phyloP scores from a whole-genome alignment of 2,329 filamentous ascomycete species.

The Dryadomyces quercivorus region DNA sequence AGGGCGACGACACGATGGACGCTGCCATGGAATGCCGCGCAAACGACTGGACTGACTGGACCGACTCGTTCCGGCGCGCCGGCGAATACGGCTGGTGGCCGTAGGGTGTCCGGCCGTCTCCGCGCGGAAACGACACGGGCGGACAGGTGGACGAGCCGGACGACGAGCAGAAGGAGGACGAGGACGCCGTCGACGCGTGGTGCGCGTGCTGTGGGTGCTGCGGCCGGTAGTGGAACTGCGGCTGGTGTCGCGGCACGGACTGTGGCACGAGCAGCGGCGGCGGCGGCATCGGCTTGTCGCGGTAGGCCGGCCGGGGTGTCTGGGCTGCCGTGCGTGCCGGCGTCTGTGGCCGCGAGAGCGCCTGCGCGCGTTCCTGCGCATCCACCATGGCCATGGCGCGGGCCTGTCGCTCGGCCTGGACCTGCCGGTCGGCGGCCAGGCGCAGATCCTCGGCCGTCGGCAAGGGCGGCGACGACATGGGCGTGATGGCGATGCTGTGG shows the following conservation, averaged over 20 bases:
- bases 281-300: slow-evolving; percentile 1
- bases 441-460: background rate
- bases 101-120: background rate
- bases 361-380: slow-evolving; percentile 7
- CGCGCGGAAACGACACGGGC: too few species aligned
- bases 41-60: background rate
- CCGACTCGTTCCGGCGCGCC: background rate
- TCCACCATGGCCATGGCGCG: slow-evolving; percentile 5
- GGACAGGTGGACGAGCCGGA: background rate
- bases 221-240: slow-evolving; percentile 8
- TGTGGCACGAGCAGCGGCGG: background rate
- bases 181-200: background rate
- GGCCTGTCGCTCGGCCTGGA: slow-evolving; percentile 2
- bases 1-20: background rate
- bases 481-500: background rate
- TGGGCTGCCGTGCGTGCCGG: background rate
- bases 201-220: background rate
- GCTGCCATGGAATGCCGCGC: slow-evolving; percentile 5
- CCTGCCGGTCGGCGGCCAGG: background rate
- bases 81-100: background rate
- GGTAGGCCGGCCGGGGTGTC: background rate
- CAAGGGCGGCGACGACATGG: background rate
- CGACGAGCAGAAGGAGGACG: background rate
- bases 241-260: slow-evolving; percentile 1
- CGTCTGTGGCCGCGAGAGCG: background rate